These are phyloP conservation scores for Xenosphaeropsis pyriputrescens DNA, from an alignment of 2,329 filamentous ascomycete species.

Conservation along the genomic window DNA sequence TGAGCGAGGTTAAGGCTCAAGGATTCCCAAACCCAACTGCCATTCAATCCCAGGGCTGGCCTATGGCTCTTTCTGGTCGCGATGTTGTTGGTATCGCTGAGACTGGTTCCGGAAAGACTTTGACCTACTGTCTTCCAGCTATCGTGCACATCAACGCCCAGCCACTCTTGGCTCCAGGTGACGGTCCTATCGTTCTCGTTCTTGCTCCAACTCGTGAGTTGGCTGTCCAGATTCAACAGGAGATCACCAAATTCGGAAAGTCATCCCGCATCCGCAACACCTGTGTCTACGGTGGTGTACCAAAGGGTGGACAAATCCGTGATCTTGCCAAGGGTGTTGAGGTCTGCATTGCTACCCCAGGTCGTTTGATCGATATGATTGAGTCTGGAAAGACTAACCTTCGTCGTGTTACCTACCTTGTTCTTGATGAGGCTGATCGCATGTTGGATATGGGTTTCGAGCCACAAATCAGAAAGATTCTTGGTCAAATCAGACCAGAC, in stretches of 20 bases:
- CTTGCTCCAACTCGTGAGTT: constrained; percentile 94
- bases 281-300: constrained; percentile 97
- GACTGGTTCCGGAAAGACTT: constrained; percentile 97
- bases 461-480: constrained; percentile 98
- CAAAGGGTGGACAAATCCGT: constrained; percentile 92
- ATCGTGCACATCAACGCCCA: constrained; percentile 99
- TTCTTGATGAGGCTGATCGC: constrained; percentile 96
- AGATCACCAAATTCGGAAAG: constrained; percentile 97
- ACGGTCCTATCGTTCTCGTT: constrained; percentile 92
- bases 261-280: constrained; percentile 97
- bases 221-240: constrained; percentile 95
- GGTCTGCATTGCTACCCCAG: constrained; percentile 95
- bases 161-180: constrained; percentile 84
- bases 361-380: constrained; percentile 96
- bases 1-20: constrained; percentile 97
- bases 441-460: constrained; percentile 99
- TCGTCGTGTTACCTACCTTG: constrained; percentile 92
- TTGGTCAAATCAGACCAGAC: constrained; percentile 92
- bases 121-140: constrained; percentile 93
- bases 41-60: constrained; percentile 98
- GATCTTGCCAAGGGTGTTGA: constrained; percentile 91
- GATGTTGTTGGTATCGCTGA: constrained; percentile 98
- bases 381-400: constrained; percentile 97
- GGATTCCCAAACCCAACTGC: constrained; percentile 87
- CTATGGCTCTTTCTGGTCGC: constrained; percentile 94